phyloP scores from a whole-genome alignment of 164 flowering plant genomes.

The Magnolia officinalis region DNA sequence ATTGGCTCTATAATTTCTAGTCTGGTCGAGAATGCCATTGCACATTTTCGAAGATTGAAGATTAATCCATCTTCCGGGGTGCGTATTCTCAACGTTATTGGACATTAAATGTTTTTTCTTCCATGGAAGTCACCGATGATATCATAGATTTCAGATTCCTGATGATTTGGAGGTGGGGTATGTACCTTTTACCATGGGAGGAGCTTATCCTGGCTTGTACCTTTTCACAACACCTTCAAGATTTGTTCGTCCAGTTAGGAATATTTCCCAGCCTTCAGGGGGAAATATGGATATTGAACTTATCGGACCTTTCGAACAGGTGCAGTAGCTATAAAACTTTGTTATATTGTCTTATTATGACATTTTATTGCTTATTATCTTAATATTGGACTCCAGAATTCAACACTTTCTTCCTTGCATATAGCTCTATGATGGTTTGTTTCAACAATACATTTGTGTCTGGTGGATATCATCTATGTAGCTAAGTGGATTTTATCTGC shows the following conservation, averaged over 20 bases:
- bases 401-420: neutral
- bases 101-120: neutral
- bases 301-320: conserved; percentile 98
- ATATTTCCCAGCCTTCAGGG: conserved; percentile 41
- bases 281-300: conserved; percentile 58
- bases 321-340: conserved; percentile 9
- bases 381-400: neutral
- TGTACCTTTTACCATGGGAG: conserved; percentile 74
- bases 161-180: conserved; percentile 92
- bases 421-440: neutral
- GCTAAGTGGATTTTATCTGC: conserved; percentile 2
- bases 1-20: conserved; percentile 57
- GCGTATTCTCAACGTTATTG: conserved; percentile 17
- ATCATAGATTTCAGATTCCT: conserved; percentile 55
- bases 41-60: conserved; percentile 63
- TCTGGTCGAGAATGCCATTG: conserved; percentile 55
- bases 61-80: conserved; percentile 52
- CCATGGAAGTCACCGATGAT: neutral
- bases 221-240: conserved; percentile 81
- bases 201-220: conserved; percentile 87
- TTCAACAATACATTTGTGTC: neutral
- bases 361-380: neutral
- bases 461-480: neutral
- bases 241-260: conserved; percentile 85
- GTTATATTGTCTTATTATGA: neutral